Evolutionary conservation across 257 asterid genomes (phyloP).

Genomic region (Jaltomata sinuosa): DNA sequence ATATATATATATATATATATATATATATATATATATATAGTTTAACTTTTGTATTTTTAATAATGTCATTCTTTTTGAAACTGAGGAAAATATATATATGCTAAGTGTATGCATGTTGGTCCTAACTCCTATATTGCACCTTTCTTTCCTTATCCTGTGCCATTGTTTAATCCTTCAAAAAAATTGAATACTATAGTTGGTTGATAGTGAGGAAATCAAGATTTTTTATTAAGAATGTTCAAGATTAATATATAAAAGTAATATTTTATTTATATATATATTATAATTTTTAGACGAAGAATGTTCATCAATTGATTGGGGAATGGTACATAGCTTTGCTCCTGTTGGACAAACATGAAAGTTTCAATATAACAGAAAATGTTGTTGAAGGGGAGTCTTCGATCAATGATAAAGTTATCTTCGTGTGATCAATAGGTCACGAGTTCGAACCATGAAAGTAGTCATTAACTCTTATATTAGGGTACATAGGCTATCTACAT

Average conservation of each 20-base stretch:
- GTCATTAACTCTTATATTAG: too few relatives aligned
- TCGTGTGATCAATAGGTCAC: background rate
- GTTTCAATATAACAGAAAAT: background rate
- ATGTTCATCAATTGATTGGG: background rate
- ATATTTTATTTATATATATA: background rate
- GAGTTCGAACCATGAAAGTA: too few relatives aligned
- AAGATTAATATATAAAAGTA: background rate
- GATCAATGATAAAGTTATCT: background rate
- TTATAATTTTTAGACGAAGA: background rate
- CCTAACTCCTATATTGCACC: background rate
- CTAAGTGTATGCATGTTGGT: background rate
- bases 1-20: too few relatives aligned
- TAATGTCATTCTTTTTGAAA: too few relatives aligned
- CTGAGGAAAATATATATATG: too few relatives aligned
- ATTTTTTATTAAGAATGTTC: background rate
- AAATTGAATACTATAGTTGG: background rate
- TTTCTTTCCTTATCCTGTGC: background rate
- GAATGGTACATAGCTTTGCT: background rate
- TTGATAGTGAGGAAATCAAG: background rate
- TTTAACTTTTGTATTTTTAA: too few relatives aligned
- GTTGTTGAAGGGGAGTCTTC: background rate
- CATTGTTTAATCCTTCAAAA: background rate
- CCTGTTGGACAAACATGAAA: background rate
- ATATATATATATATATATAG: too few relatives aligned
- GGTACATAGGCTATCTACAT: background rate